phyloP scores from a whole-genome alignment of 2,329 filamentous ascomycete genomes.

The Scytalidium lignicola region DNA sequence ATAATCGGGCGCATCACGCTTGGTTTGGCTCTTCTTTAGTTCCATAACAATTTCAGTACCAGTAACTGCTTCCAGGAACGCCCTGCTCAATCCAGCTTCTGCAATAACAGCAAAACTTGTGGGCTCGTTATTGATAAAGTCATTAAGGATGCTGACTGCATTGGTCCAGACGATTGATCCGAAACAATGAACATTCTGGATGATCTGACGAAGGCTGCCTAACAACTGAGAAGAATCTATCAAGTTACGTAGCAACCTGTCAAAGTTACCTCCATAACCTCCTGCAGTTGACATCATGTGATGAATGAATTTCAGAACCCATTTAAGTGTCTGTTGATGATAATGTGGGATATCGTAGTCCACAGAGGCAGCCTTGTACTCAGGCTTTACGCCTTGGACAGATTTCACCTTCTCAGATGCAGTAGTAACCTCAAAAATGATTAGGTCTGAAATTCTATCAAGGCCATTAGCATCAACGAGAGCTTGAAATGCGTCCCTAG shows the following conservation, averaged over 20 bases:
- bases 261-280: conserved; percentile 70
- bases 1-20: conserved; percentile 12
- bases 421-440: conserved; percentile 70
- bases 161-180: conserved; percentile 96
- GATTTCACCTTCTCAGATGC: conserved; percentile 61
- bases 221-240: conserved; percentile 89
- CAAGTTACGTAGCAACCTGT: conserved; percentile 83
- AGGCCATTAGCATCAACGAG: conserved; percentile 80
- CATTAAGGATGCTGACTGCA: conserved; percentile 83
- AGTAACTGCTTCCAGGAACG: conserved; percentile 78
- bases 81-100: conserved; percentile 85
- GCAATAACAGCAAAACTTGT: conserved; percentile 95
- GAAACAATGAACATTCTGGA: conserved; percentile 73
- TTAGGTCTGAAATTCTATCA: conserved; percentile 83
- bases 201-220: conserved; percentile 71
- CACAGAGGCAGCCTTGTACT: conserved; percentile 74
- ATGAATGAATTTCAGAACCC: conserved; percentile 92
- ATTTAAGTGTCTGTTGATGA: conserved; percentile 88
- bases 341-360: conserved; percentile 94
- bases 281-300: conserved; percentile 83
- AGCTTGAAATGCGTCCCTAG: conserved; percentile 77
- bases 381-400: conserved; percentile 65
- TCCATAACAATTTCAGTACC: conserved; percentile 34
- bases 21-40: conserved; percentile 24
- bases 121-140: conserved; percentile 97